Evolutionary conservation across 2,329 filamentous ascomycete genomes (phyloP).

Genomic region (Monilinia vaccinii-corymbosi): DNA sequence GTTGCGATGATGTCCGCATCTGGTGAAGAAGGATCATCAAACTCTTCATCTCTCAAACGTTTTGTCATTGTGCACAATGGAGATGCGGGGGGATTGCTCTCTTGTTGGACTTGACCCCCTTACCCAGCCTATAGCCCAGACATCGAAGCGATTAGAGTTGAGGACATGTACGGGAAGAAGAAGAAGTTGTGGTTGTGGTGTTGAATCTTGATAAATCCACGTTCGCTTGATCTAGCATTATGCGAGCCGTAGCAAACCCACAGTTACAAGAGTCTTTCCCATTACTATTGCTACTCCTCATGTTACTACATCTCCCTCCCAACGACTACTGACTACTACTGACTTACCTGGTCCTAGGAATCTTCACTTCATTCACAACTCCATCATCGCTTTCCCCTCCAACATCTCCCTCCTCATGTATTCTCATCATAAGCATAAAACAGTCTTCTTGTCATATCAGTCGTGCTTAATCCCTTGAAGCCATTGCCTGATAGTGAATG

Average conservation of each 20-base stretch:
- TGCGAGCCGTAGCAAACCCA: no score
- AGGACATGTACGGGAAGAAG: not conserved
- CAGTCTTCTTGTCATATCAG: constrained; percentile 5
- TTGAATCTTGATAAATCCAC: not conserved
- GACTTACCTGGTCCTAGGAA: not conserved
- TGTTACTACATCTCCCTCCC: no score
- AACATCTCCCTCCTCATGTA: constrained; percentile 8
- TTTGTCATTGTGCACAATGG: constrained; percentile 44
- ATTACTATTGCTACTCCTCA: no score
- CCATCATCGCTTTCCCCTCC: not conserved
- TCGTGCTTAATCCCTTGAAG: constrained; percentile 9
- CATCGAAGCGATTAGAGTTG: not conserved
- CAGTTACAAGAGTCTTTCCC: no score
- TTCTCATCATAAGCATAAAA: constrained; percentile 6
- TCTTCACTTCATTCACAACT: not conserved
- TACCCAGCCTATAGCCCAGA: not conserved
- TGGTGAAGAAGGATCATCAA: constrained; percentile 35
- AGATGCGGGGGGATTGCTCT: constrained; percentile 31
- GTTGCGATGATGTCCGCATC: constrained; percentile 24
- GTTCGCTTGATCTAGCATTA: no score
- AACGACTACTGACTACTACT: no score
- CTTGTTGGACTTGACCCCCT: no score
- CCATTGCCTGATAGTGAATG: constrained; percentile 1
- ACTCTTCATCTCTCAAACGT: constrained; percentile 44
- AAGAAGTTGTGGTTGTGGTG: no score